Conservation (phyloP, 371 early-diverging fungal species). For the Entomophthora muscae region DNA sequence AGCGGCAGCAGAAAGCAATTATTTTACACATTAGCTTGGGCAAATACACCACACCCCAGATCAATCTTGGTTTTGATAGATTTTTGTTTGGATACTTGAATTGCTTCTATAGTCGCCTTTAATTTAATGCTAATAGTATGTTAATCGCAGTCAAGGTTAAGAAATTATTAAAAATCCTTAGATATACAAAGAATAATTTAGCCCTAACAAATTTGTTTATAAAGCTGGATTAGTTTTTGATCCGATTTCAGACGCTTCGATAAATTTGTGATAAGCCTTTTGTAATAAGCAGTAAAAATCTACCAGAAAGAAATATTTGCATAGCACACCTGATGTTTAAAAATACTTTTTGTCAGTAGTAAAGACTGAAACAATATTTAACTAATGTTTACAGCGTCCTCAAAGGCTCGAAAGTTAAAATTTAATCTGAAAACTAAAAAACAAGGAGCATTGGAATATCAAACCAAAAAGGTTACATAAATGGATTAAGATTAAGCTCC, state of each 20-base stretch:
- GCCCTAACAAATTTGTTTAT: neutral
- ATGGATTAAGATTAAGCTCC: neutral
- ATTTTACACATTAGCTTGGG: conserved; percentile 4
- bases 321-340: neutral
- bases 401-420: neutral
- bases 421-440: neutral
- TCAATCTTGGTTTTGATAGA: neutral
- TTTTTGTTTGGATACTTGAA: neutral
- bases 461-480: neutral
- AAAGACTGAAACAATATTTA: neutral
- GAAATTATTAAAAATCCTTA: neutral
- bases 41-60: conserved; percentile 2
- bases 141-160: neutral
- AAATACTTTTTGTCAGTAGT: neutral
- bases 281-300: neutral
- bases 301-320: neutral
- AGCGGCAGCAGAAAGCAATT: too few species aligned
- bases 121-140: neutral
- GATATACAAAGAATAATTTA: neutral
- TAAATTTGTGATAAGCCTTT: neutral
- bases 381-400: neutral
- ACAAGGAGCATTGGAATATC: neutral
- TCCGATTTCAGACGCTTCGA: neutral
- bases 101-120: conserved; percentile 1
- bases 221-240: neutral